Evolutionary conservation across 345 rosid genomes (phyloP).

Genomic region (Trapa incisa): DNA sequence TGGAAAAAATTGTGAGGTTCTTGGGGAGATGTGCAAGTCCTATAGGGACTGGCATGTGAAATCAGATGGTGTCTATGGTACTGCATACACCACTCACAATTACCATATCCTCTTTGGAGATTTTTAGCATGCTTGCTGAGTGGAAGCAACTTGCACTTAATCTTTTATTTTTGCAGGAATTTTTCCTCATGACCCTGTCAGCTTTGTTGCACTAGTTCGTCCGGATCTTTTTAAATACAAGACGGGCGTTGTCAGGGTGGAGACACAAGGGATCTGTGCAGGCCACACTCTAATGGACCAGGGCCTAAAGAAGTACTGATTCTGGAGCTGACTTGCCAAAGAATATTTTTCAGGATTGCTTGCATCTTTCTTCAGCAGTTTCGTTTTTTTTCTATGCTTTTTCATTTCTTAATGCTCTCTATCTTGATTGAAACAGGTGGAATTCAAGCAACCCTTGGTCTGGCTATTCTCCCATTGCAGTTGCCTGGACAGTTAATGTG

Average conservation of each 20-base stretch:
- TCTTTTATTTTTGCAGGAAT: conserved; percentile 40
- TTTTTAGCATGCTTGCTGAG: background rate
- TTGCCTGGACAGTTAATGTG: too few relatives aligned
- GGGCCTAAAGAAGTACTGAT: conserved; percentile 55
- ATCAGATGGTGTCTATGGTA: conserved; percentile 88
- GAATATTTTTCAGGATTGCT: background rate
- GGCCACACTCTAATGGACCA: conserved; percentile 94
- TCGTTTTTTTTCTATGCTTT: background rate
- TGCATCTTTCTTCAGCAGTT: background rate
- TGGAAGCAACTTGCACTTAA: background rate
- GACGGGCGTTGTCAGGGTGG: conserved; percentile 84
- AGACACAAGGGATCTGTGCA: conserved; percentile 73
- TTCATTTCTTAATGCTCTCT: background rate
- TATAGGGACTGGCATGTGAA: conserved; percentile 89
- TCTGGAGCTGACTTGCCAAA: background rate
- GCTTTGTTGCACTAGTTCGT: conserved; percentile 63
- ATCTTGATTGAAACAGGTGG: conserved; percentile 36
- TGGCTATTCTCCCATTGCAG: conserved; percentile 37
- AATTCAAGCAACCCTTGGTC: conserved; percentile 76
- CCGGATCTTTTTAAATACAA: conserved; percentile 85
- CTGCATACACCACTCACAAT: background rate
- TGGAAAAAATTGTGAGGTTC: conserved; percentile 46
- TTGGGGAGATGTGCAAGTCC: conserved; percentile 68
- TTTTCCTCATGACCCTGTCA: conserved; percentile 84
- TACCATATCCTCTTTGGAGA: background rate